A percentile compares a stretch with the other conserved stretches of the same genome.
These are phyloP conservation scores for Moniliella sp. DNA, from an alignment of 1,284 basidiomycete genomes.

Conservation along the genomic window DNA sequence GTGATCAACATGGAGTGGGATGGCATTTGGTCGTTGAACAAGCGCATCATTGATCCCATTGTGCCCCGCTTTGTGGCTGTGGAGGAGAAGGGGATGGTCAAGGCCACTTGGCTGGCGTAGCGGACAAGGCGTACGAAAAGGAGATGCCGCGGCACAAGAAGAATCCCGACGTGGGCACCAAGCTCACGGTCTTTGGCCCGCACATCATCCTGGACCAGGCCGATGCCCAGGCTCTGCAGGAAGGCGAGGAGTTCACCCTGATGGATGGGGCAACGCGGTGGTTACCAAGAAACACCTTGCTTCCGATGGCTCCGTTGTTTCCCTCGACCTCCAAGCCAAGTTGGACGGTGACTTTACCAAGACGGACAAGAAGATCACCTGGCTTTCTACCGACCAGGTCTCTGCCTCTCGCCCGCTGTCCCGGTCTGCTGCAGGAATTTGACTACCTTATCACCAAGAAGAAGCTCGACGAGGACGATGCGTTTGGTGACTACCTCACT, in stretches of 20 bases:
- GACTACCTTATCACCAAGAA: constrained; percentile 99
- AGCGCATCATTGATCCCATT: constrained; percentile 85
- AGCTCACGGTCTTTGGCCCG: constrained; percentile 63
- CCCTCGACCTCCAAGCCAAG: constrained; percentile 62
- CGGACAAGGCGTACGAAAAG: constrained; percentile 34
- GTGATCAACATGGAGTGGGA: constrained; percentile 94
- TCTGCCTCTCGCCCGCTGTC: constrained; percentile 5
- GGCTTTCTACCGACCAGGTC: constrained; percentile 26
- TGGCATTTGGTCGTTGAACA: constrained; percentile 86
- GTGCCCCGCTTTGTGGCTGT: constrained; percentile 80
- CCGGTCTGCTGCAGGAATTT: constrained; percentile 23
- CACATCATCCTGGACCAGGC: constrained; percentile 73
- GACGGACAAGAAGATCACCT: constrained; percentile 33
- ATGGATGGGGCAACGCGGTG: constrained; percentile 99
- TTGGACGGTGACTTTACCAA: constrained; percentile 87
- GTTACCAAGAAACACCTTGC: constrained; percentile 45
- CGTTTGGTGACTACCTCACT: constrained; percentile 66
- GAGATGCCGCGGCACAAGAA: constrained; percentile 57
- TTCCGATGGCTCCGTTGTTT: constrained; percentile 46
- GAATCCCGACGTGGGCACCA: constrained; percentile 73
- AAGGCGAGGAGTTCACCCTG: constrained; percentile 85
- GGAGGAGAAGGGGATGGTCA: constrained; percentile 53
- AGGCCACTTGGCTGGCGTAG: constrained; percentile 42
- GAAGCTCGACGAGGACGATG: constrained; percentile 87
- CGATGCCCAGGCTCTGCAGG: constrained; percentile 44